phyloP scores from a whole-genome alignment of 202 grass and related monocot species.

The Bolboschoenoplectus hybrid region DNA sequence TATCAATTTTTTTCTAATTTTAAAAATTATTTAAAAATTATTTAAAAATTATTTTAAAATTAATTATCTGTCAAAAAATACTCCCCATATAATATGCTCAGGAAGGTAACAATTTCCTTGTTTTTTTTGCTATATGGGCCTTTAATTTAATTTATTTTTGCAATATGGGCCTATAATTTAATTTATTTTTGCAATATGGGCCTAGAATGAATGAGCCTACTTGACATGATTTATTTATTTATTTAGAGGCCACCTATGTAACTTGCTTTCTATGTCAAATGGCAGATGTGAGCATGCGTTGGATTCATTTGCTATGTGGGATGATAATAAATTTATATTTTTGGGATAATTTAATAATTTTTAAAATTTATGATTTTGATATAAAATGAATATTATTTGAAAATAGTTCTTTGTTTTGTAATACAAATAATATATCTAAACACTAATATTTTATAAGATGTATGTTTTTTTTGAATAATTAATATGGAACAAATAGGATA shows the following conservation, averaged over 20 bases:
- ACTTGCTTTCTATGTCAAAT: conserved; percentile 21
- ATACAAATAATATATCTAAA: background rate
- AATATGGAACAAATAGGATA: too few relatives aligned
- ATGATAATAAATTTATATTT: too few relatives aligned
- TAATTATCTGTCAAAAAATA: too few relatives aligned
- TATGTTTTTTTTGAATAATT: too few relatives aligned
- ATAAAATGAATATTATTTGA: background rate
- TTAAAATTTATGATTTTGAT: too few relatives aligned
- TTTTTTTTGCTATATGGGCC: background rate
- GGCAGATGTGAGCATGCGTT: conserved; percentile 28
- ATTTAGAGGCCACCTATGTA: conserved; percentile 2
- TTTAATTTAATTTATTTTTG: background rate
- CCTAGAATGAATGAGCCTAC: background rate
- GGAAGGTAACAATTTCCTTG: background rate
- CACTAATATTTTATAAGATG: background rate
- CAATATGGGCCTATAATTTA: background rate
- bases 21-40: too few relatives aligned
- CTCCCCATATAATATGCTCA: too few relatives aligned
- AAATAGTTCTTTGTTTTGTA: background rate
- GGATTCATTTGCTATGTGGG: background rate
- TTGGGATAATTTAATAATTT: too few relatives aligned
- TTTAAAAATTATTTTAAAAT: too few relatives aligned
- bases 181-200: background rate
- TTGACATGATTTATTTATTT: background rate
- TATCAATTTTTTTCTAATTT: too few relatives aligned